Percentiles rank a stretch among this genome's conserved stretches.
Evolutionary conservation across 2,329 filamentous ascomycete genomes (phyloP).

Genomic region (Aspergillus flavus): DNA sequence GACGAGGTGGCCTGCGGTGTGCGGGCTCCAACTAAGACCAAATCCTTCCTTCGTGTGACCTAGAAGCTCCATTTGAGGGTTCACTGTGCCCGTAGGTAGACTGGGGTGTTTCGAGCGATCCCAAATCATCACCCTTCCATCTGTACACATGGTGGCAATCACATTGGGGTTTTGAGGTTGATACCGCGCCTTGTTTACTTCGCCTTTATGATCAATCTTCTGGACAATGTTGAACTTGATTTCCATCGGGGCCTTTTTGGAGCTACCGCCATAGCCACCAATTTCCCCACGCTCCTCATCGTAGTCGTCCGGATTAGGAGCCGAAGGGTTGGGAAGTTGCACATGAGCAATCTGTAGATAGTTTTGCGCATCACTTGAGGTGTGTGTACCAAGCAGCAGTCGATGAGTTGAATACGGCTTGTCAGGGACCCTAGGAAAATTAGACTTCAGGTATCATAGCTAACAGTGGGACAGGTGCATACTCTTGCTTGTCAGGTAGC

Average conservation of each 20-base stretch:
- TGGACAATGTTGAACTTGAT: conserved; percentile 92
- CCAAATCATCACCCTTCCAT: conserved; percentile 88
- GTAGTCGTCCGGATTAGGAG: conserved; percentile 76
- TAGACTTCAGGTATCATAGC: background rate
- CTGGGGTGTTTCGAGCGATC: conserved; percentile 92
- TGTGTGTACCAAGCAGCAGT: conserved; percentile 91
- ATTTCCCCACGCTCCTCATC: conserved; percentile 92
- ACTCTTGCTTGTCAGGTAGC: conserved; percentile 92
- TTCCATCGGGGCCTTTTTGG: conserved; percentile 67
- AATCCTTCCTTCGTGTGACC: conserved; percentile 91
- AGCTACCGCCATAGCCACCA: conserved; percentile 79
- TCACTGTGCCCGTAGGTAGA: conserved; percentile 71
- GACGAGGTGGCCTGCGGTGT: conserved; percentile 76
- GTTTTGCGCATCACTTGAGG: conserved; percentile 80
- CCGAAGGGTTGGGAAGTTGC: conserved; percentile 79
- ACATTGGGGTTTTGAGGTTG: conserved; percentile 97
- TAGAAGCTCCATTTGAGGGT: conserved; percentile 79
- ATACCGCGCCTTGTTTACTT: conserved; percentile 98
- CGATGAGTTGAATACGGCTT: conserved; percentile 88
- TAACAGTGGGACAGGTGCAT: conserved; percentile 26
- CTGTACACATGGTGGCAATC: conserved; percentile 88
- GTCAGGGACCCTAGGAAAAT: conserved; percentile 63
- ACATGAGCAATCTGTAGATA: conserved; percentile 94
- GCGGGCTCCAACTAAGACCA: conserved; percentile 89
- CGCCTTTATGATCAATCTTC: conserved; percentile 92